Evolutionary conservation across 805 yeast species (phyloP).

Genomic region (Lipomyces lipofer): DNA sequence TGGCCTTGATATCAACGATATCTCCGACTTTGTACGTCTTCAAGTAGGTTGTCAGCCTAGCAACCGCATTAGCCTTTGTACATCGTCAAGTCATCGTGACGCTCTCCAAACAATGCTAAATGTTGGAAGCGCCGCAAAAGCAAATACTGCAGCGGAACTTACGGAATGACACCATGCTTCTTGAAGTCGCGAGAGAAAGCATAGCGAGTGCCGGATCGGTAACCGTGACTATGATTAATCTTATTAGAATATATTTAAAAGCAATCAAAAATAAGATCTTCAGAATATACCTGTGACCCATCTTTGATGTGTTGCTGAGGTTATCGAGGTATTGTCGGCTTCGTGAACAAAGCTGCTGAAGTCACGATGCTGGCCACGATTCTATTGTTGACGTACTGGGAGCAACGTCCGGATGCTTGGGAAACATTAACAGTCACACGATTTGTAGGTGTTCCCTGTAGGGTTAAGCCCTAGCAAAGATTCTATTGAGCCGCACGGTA

Average conservation of each 20-base stretch:
- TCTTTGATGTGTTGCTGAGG: constrained; percentile 20
- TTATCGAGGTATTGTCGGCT: not conserved
- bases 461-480: not conserved
- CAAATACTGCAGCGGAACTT: constrained; percentile 7
- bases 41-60: constrained; percentile 82
- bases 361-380: not conserved
- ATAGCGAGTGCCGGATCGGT: constrained; percentile 99
- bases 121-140: too few relatives aligned
- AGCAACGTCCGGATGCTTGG: too few relatives aligned
- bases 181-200: constrained; percentile 99
- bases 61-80: constrained; percentile 4
- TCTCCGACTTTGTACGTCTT: constrained; percentile 98
- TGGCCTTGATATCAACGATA: constrained; percentile 98
- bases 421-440: too few relatives aligned
- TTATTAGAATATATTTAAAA: not conserved
- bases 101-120: too few relatives aligned
- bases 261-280: constrained; percentile 2
- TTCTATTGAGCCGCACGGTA: not conserved
- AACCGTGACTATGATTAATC: constrained; percentile 73
- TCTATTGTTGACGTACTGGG: too few relatives aligned
- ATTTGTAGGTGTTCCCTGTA: not conserved
- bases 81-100: too few relatives aligned
- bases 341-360: not conserved
- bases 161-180: constrained; percentile 88
- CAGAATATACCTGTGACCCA: constrained; percentile 35